These are phyloP conservation scores for Lophiotrema nucula DNA, from an alignment of 495 filamentous ascomycete genomes.

Conservation along the genomic window DNA sequence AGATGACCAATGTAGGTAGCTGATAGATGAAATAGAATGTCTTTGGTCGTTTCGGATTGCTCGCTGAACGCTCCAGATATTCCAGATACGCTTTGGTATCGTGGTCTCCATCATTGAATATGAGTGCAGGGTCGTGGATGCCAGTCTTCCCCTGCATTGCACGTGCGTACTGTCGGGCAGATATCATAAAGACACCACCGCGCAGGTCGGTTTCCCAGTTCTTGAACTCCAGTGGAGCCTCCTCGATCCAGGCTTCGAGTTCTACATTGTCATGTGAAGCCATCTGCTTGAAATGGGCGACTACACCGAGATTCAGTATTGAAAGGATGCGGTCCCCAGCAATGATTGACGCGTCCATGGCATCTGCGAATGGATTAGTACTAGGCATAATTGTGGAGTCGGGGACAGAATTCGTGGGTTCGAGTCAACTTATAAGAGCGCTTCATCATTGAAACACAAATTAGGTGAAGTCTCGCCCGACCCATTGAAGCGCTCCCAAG, in stretches of 20 bases:
- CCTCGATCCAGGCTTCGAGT: slow-evolving; percentile 69
- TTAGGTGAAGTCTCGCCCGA: too few relatives aligned
- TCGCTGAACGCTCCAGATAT: slow-evolving; percentile 49
- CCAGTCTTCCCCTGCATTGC: slow-evolving; percentile 83
- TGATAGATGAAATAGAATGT: slow-evolving; percentile 71
- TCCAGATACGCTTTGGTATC: slow-evolving; percentile 62
- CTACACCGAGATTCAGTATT: slow-evolving; percentile 70
- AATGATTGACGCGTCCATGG: slow-evolving; percentile 67
- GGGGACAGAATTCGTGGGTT: too few relatives aligned
- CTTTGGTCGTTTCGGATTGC: slow-evolving; percentile 51
- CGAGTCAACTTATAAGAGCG: too few relatives aligned
- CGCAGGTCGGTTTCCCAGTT: slow-evolving; percentile 74
- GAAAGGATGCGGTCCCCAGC: slow-evolving; percentile 74
- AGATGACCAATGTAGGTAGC: slow-evolving; percentile 71
- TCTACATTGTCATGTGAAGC: slow-evolving; percentile 73
- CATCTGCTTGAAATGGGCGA: slow-evolving; percentile 68
- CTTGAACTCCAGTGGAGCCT: slow-evolving; percentile 71
- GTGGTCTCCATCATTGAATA: slow-evolving; percentile 74
- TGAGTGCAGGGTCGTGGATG: slow-evolving; percentile 50
- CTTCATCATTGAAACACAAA: not conserved
- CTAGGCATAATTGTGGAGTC: too few relatives aligned
- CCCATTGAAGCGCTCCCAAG: too few relatives aligned
- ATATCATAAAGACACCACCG: slow-evolving; percentile 71
- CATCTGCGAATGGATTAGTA: slow-evolving; percentile 31
- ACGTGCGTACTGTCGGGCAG: slow-evolving; percentile 68